A percentile compares a stretch with the other conserved stretches of the same genome.
phyloP scores from a whole-genome alignment of 1,284 basidiomycete species.

The Coniferiporia weirii region DNA sequence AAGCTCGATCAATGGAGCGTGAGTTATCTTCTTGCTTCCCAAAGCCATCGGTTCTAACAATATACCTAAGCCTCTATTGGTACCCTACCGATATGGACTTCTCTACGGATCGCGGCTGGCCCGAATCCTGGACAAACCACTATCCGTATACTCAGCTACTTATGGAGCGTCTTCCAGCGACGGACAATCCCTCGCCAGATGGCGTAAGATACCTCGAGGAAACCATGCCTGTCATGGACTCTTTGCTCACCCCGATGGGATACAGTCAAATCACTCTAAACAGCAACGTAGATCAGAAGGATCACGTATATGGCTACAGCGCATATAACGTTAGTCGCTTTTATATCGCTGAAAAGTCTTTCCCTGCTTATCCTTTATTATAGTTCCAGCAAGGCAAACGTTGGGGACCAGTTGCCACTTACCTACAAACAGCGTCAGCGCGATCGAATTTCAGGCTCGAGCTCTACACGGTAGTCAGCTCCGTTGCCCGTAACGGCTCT shows the following conservation, averaged over 20 bases:
- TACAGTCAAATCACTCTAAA: conserved; percentile 53
- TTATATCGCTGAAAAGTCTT: not conserved
- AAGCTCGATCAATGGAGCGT: conserved; percentile 60
- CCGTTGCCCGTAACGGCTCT: conserved; percentile 54
- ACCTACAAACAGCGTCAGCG: conserved; percentile 50
- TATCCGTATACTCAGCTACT: conserved; percentile 44
- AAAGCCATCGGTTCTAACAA: conserved; percentile 4
- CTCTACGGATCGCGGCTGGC: conserved; percentile 47
- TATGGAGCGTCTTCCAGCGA: conserved; percentile 47
- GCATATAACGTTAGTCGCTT: conserved; percentile 42
- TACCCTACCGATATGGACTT: conserved; percentile 49
- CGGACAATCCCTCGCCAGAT: conserved; percentile 55
- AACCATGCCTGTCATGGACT: conserved; percentile 38
- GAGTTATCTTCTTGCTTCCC: conserved; percentile 25
- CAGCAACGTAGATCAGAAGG: conserved; percentile 48
- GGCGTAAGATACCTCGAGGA: conserved; percentile 56
- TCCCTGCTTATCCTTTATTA: not conserved
- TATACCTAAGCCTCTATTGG: conserved; percentile 49
- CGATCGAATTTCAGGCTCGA: conserved; percentile 50
- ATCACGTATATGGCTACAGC: conserved; percentile 55
- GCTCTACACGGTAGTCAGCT: conserved; percentile 43
- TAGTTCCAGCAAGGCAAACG: conserved; percentile 56
- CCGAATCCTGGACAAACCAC: conserved; percentile 48
- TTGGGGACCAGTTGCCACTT: conserved; percentile 54
- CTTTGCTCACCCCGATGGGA: conserved; percentile 42